These are phyloP conservation scores for Pythium sukuiense DNA, from an alignment of 352 stramenopile genomes.

Conservation along the genomic window DNA sequence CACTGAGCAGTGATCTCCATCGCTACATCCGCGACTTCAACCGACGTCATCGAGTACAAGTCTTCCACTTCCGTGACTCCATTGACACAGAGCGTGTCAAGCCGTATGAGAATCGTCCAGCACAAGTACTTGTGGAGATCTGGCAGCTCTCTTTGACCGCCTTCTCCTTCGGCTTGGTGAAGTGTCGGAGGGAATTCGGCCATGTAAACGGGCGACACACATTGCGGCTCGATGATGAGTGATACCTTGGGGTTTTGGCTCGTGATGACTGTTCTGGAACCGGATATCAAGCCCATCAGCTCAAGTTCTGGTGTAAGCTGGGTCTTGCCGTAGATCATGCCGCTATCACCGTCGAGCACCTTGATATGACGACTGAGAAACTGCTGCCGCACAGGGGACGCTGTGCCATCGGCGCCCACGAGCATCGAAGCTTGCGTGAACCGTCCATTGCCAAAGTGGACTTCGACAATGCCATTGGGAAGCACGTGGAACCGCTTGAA, in stretches of 20 bases:
- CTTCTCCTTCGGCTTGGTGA: too few species aligned
- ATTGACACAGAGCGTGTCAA: conserved; percentile 40
- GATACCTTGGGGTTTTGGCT: conserved; percentile 44
- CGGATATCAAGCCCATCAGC: conserved; percentile 28
- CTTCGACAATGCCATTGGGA: conserved; percentile 46
- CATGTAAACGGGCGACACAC: too few species aligned
- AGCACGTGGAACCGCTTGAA: conserved; percentile 50
- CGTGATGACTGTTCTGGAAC: conserved; percentile 48
- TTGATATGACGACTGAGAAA: conserved; percentile 44
- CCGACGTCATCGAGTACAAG: conserved; percentile 42
- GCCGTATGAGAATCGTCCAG: conserved; percentile 55
- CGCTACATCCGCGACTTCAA: conserved; percentile 45
- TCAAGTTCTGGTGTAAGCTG: conserved; percentile 53
- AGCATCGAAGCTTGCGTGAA: conserved; percentile 44
- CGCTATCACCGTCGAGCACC: conserved; percentile 58
- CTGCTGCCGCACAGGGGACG: conserved; percentile 53
- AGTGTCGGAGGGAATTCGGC: too few species aligned
- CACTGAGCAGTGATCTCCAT: conserved; percentile 51
- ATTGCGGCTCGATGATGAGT: conserved; percentile 58
- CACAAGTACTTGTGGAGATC: conserved; percentile 56
- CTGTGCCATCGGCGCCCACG: conserved; percentile 57
- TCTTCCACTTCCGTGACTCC: conserved; percentile 41
- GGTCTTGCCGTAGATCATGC: conserved; percentile 71
- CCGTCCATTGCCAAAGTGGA: conserved; percentile 53
- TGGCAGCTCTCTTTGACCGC: too few species aligned